These are phyloP conservation scores for Metschnikowia koreensis DNA, from an alignment of 805 yeast species.

Conservation along the genomic window DNA sequence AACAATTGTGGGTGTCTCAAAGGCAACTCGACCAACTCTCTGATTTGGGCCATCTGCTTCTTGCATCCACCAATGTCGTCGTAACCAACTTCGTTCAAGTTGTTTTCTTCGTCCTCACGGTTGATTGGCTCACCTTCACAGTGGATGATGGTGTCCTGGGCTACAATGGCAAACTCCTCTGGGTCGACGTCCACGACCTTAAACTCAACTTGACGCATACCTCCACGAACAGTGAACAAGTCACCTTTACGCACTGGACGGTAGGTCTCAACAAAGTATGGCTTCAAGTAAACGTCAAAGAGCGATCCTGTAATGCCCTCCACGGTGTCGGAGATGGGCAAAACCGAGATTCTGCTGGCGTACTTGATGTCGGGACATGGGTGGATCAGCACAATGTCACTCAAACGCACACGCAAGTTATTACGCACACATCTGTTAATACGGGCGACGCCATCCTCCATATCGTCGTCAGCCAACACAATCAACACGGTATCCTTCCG, in stretches of 20 bases:
- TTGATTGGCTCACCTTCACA: constrained; percentile 99
- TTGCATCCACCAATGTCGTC: constrained; percentile 99
- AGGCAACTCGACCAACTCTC: constrained; percentile 97
- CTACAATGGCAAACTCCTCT: constrained; percentile 93
- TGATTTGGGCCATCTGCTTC: constrained; percentile 98
- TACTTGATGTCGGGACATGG: constrained; percentile 98
- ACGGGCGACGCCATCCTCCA: constrained; percentile 93
- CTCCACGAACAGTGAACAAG: constrained; percentile 93
- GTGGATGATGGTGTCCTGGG: constrained; percentile 97
- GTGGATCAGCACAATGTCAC: constrained; percentile 86
- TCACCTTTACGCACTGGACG: constrained; percentile 98
- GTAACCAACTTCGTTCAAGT: constrained; percentile 94
- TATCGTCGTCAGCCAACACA: constrained; percentile 93
- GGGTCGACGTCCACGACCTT: constrained; percentile 98
- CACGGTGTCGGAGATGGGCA: constrained; percentile 97
- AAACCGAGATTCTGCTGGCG: constrained; percentile 88
- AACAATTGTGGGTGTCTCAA: constrained; percentile 97
- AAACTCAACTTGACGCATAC: constrained; percentile 99
- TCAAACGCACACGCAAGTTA: constrained; percentile 89
- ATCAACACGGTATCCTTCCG: constrained; percentile 96
- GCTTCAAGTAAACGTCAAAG: constrained; percentile 94
- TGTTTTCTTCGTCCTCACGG: constrained; percentile 97
- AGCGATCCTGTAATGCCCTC: constrained; percentile 97
- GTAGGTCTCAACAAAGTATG: constrained; percentile 97
- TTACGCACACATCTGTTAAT: constrained; percentile 94